Conservation (phyloP, 176 grass and related monocot genomes). For the Avena eriantha region DNA sequence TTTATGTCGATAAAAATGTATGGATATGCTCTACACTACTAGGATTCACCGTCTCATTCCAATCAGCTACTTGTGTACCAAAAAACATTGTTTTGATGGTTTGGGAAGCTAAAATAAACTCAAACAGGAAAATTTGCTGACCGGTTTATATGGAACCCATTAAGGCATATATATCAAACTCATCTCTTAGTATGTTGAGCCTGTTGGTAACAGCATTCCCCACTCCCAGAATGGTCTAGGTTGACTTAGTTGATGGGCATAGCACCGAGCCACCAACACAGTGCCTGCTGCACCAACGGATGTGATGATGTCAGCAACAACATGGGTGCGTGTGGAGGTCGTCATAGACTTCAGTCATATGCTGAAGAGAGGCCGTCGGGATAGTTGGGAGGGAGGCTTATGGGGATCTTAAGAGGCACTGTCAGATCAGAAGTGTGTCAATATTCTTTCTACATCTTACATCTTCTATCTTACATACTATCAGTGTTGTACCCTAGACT, state of each 20-base stretch:
- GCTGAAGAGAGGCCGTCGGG: slow-evolving; percentile 10
- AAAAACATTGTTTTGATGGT: slow-evolving; percentile 9
- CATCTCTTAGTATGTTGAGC: neutral
- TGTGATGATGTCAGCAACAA: neutral
- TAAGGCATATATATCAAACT: neutral
- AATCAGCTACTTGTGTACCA: neutral
- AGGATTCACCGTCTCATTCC: neutral
- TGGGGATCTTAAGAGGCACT: neutral
- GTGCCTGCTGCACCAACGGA: neutral
- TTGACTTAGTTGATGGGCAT: slow-evolving; percentile 12
- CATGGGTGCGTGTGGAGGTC: neutral
- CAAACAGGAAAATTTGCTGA: neutral
- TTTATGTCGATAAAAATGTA: neutral
- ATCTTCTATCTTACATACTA: neutral
- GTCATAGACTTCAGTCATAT: neutral
- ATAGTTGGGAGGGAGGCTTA: neutral
- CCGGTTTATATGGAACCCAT: neutral
- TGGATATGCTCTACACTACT: neutral
- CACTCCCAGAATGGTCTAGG: neutral
- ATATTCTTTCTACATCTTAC: neutral
- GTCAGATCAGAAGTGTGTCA: neutral
- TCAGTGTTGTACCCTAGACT: neutral
- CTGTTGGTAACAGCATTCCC: neutral
- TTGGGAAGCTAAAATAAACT: neutral
- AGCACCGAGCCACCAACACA: neutral